Conservation (phyloP, 148 eudicot species). For the Mesembryanthemum crystallinum region DNA sequence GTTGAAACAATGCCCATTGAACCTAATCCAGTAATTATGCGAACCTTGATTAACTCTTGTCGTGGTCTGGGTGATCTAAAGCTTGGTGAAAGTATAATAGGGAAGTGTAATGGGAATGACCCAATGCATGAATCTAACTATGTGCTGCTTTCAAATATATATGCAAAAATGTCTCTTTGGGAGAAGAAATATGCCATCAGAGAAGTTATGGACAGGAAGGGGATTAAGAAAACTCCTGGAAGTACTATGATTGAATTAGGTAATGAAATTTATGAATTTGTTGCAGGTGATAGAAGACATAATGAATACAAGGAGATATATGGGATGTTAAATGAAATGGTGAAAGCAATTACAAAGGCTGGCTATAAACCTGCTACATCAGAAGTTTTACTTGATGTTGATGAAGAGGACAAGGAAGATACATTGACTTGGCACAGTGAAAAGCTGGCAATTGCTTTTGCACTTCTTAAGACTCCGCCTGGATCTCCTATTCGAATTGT, state of each 20-base stretch:
- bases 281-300: conserved; percentile 45
- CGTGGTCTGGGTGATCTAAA: conserved; percentile 47
- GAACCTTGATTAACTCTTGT: conserved; percentile 52
- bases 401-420: conserved; percentile 50
- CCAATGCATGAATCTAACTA: conserved; percentile 55
- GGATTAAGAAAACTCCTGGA: conserved; percentile 56
- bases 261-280: conserved; percentile 42
- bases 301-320: conserved; percentile 33
- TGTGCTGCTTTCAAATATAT: conserved; percentile 52
- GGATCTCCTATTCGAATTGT: conserved; percentile 45
- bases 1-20: conserved; percentile 58
- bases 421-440: conserved; percentile 47
- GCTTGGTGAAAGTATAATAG: conserved; percentile 46
- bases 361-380: conserved; percentile 41
- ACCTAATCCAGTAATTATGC: conserved; percentile 60
- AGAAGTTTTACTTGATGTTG: conserved; percentile 49
- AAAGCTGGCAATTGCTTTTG: conserved; percentile 53
- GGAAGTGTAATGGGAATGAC: conserved; percentile 37
- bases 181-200: conserved; percentile 52
- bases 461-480: conserved; percentile 38
- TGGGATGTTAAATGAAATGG: conserved; percentile 49
- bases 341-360: conserved; percentile 39
- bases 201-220: conserved; percentile 49
- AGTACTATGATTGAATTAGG: conserved; percentile 52
- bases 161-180: conserved; percentile 55